Evolutionary conservation across 1,139 yeast species (phyloP).

Genomic region (Saccharomycopsis phalli): DNA sequence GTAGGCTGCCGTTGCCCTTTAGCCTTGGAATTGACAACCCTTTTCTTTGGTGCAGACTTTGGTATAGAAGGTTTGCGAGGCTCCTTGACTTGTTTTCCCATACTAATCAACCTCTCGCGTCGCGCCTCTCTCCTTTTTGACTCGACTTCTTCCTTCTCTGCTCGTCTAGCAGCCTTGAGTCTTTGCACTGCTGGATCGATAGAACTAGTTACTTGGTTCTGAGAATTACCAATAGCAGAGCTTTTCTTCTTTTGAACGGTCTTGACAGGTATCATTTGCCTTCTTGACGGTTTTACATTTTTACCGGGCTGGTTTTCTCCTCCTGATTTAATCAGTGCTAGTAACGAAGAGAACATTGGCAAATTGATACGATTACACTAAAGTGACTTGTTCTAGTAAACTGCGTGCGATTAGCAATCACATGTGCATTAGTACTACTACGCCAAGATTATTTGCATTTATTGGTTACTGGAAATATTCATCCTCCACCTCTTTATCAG

Average conservation of each 20-base stretch:
- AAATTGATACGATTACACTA: too few relatives aligned
- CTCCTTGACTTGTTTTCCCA: too few relatives aligned
- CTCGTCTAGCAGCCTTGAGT: conserved; percentile 54
- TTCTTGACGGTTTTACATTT: background rate
- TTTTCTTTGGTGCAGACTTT: background rate
- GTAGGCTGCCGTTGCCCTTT: background rate
- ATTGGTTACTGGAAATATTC: conserved; percentile 20
- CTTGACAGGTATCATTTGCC: background rate
- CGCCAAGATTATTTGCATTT: too few relatives aligned
- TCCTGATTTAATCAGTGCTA: background rate
- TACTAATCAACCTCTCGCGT: conserved; percentile 13
- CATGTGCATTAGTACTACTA: too few relatives aligned
- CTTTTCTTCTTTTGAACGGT: background rate
- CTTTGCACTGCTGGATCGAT: conserved; percentile 39
- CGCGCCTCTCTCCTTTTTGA: conserved; percentile 21
- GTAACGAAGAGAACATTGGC: background rate
- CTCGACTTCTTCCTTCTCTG: conserved; percentile 40
- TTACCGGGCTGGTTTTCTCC: background rate
- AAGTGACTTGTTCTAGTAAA: too few relatives aligned
- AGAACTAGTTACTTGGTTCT: background rate
- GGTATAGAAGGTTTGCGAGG: background rate
- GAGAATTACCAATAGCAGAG: background rate
- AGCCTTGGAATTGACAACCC: background rate
- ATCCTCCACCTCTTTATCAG: conserved; percentile 24
- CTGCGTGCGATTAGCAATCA: too few relatives aligned